Percentiles rank a stretch among this genome's conserved stretches.
These are phyloP conservation scores for Paecilomyces niveus DNA, from an alignment of 2,329 filamentous ascomycete species.

Conservation along the genomic window DNA sequence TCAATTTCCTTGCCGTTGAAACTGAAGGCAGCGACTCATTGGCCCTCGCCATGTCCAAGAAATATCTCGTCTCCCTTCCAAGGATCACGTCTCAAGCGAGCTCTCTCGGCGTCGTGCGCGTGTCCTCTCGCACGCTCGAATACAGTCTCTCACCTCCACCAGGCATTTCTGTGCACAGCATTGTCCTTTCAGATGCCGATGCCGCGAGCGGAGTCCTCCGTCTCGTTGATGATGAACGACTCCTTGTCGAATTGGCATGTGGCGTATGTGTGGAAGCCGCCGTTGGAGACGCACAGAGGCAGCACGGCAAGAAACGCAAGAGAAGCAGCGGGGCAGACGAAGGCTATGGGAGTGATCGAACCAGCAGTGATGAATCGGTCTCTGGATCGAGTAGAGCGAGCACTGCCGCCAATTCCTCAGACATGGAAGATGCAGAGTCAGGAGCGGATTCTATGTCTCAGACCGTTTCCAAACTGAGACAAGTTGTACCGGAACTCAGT, in stretches of 20 bases:
- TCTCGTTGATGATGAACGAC: slow-evolving; percentile 72
- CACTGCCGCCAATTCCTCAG: slow-evolving; percentile 1
- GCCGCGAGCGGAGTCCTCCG: slow-evolving; percentile 70
- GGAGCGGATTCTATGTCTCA: slow-evolving; percentile 3
- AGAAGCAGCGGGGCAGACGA: background rate
- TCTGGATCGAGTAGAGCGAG: background rate
- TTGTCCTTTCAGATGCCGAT: slow-evolving; percentile 66
- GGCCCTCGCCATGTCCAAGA: slow-evolving; percentile 48
- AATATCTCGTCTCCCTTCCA: slow-evolving; percentile 56
- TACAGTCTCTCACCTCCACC: slow-evolving; percentile 47
- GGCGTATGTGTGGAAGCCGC: slow-evolving; percentile 63
- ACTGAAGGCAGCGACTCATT: slow-evolving; percentile 68
- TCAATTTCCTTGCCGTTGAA: slow-evolving; percentile 64
- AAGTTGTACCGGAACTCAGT: slow-evolving; percentile 57
- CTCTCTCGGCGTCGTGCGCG: slow-evolving; percentile 64
- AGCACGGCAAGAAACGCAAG: slow-evolving; percentile 3
- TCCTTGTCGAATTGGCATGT: slow-evolving; percentile 79
- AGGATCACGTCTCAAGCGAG: slow-evolving; percentile 70
- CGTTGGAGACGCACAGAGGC: slow-evolving; percentile 23
- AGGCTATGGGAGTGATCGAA: background rate
- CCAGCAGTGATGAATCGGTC: background rate
- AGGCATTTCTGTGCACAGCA: slow-evolving; percentile 47
- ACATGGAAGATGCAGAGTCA: background rate
- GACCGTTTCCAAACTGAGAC: slow-evolving; percentile 44
- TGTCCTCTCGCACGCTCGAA: slow-evolving; percentile 61